Base-by-base conservation (phyloP, 1,284 basidiomycete species). In the Porodaedalea pini region DNA sequence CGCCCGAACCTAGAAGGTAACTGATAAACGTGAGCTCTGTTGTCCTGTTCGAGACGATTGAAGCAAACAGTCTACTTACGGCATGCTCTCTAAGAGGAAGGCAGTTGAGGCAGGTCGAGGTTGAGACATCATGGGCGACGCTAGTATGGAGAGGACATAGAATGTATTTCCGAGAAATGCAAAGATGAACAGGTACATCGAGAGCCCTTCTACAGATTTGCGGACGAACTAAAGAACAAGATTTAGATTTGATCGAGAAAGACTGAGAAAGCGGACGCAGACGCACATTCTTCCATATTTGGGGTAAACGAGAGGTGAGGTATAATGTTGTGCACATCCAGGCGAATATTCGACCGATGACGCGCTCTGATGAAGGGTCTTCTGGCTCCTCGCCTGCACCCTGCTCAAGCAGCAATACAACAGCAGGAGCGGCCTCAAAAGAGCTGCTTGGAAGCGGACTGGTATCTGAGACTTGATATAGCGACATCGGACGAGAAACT, bases 251-350 rank as follows among this genome's bases (percentile, higher is more conserved):
- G n/a, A 43, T 21, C 7, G 17, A 36, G 31, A 19, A 19, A 11
- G n/a, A 57, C n/a, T n/a, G n/a, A n/a, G 32, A 40, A 48, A 56
- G 13, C 8, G 57, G n/a, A 5, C 17, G 44, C 25, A 13, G 10
- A 84, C 92, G 71, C 68, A 95, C 93, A 66, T 97, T 97, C 73
- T 94, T 95, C 94, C 94, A 97, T 62, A 98, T 96, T 71, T 97
- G 94, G 27, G 94, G 94, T 65, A 97, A 73, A 51, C 94, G 83
- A 2, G 90, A 92, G 4, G 94, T 96, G 25, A 98, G 74, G 71
- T 98, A 98, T 19, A 96, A 75, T 0, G 85, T 91, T 1, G 94
- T 93, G 69, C 94, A 97, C 27, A 87, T 69, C 94, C 94, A 98
- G 5, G 95, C 93, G 55, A 89, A 93, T 58, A 93, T 82, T 1